A percentile compares a stretch with the other conserved stretches of the same genome.
Evolutionary conservation across 805 yeast genomes (phyloP).

Genomic region (Sugiyamaella lignohabitans): DNA sequence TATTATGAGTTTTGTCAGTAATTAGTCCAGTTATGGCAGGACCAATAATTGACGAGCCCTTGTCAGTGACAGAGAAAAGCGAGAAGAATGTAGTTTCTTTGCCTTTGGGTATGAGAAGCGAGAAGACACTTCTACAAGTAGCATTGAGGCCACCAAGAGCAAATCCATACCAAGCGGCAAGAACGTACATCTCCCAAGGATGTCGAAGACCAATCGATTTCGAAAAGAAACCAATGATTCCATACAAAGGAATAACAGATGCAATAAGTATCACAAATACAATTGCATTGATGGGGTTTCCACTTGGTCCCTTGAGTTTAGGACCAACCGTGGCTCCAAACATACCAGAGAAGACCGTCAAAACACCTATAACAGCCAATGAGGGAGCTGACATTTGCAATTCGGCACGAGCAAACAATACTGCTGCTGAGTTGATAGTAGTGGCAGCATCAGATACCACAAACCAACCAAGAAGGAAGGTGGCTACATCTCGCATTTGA

Average conservation of each 20-base stretch:
- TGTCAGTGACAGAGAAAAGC: slow-evolving; percentile 69
- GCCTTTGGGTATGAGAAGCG: slow-evolving; percentile 66
- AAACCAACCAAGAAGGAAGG: slow-evolving; percentile 69
- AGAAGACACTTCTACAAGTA: slow-evolving; percentile 59
- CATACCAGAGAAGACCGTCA: slow-evolving; percentile 63
- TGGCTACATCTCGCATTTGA: slow-evolving; percentile 55
- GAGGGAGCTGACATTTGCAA: slow-evolving; percentile 61
- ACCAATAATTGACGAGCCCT: slow-evolving; percentile 70
- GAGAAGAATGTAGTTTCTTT: slow-evolving; percentile 73
- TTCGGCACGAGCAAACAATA: slow-evolving; percentile 66
- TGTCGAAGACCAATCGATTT: slow-evolving; percentile 51
- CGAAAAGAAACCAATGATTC: slow-evolving; percentile 58
- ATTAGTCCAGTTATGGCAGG: slow-evolving; percentile 67
- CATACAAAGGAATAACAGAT: slow-evolving; percentile 63
- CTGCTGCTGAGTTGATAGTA: slow-evolving; percentile 74
- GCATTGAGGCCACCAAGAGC: slow-evolving; percentile 70
- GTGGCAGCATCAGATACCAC: slow-evolving; percentile 68
- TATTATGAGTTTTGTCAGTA: slow-evolving; percentile 66
- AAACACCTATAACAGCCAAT: slow-evolving; percentile 56
- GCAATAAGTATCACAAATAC: slow-evolving; percentile 54
- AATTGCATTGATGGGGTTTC: slow-evolving; percentile 44
- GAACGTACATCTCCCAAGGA: slow-evolving; percentile 58
- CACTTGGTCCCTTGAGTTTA: slow-evolving; percentile 31
- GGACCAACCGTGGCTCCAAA: slow-evolving; percentile 59
- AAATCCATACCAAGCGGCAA: slow-evolving; percentile 71